Percentiles rank a stretch among this genome's conserved stretches.
These are phyloP conservation scores for Turritis glabra DNA, from an alignment of 345 rosid species.

Conservation along the genomic window DNA sequence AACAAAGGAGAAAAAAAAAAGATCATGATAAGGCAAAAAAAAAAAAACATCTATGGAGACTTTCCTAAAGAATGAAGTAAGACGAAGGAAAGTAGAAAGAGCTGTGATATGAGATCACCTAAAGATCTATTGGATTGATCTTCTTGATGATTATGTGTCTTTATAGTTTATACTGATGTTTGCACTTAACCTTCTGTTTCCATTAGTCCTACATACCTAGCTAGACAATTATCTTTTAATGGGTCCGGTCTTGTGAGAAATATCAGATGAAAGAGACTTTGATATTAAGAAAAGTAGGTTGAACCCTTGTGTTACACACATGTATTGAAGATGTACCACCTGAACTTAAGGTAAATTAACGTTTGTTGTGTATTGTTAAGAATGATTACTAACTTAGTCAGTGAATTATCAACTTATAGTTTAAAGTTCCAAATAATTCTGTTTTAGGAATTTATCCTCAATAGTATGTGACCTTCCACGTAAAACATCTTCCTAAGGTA, in stretches of 20 bases:
- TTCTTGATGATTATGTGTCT: not conserved
- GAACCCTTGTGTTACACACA: not conserved
- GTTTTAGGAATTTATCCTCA: not conserved
- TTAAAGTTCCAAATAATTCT: not conserved
- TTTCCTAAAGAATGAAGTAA: constrained; percentile 14
- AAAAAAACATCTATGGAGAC: not conserved
- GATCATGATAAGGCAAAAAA: not conserved
- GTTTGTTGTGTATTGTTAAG: not conserved
- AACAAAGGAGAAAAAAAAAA: not conserved
- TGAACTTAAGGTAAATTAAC: not conserved
- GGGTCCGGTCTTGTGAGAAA: not conserved
- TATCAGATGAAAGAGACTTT: not conserved
- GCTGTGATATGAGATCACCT: not conserved
- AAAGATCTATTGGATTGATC: not conserved
- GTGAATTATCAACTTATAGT: not conserved
- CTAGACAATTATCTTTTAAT: not conserved
- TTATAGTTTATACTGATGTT: constrained; percentile 6
- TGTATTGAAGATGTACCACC: not conserved
- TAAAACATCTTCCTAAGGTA: not conserved
- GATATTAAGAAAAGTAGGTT: not conserved
- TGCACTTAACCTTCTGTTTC: no score
- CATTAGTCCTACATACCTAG: not conserved
- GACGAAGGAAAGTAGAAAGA: not conserved
- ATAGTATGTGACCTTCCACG: not conserved
- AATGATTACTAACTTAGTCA: not conserved